phyloP scores from a whole-genome alignment of 2,329 filamentous ascomycete genomes.

The Aspergillus cejpii region DNA sequence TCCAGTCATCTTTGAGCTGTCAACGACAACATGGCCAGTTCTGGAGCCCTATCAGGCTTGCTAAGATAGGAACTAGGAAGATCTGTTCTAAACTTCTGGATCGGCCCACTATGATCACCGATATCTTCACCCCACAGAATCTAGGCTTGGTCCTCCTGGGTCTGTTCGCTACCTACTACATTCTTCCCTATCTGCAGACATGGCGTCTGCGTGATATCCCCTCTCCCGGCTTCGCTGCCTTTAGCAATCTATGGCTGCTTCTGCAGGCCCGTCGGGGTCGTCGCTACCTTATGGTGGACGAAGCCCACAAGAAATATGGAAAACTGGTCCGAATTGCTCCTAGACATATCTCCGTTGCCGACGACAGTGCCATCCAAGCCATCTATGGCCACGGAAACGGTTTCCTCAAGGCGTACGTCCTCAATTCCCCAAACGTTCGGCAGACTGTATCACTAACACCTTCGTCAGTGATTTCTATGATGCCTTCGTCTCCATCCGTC shows the following conservation, averaged over 20 bases:
- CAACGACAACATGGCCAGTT: not conserved
- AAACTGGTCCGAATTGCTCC: slow-evolving; percentile 78
- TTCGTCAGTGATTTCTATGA: slow-evolving; percentile 71
- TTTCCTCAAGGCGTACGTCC: slow-evolving; percentile 60
- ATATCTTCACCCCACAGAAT: slow-evolving; percentile 24
- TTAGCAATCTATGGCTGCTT: slow-evolving; percentile 77
- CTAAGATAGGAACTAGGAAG: not conserved
- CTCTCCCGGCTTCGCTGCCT: slow-evolving; percentile 51
- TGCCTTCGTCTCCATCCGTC: slow-evolving; percentile 78
- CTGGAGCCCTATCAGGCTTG: not conserved
- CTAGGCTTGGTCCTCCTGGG: slow-evolving; percentile 42
- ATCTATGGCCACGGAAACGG: slow-evolving; percentile 78
- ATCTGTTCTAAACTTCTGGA: not conserved
- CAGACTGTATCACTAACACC: not conserved
- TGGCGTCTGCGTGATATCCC: slow-evolving; percentile 49
- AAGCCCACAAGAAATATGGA: slow-evolving; percentile 67
- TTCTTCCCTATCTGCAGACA: slow-evolving; percentile 53
- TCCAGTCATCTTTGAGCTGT: not conserved
- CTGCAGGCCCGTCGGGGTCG: slow-evolving; percentile 58
- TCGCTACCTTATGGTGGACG: slow-evolving; percentile 59
- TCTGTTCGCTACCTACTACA: slow-evolving; percentile 49
- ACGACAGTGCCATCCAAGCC: slow-evolving; percentile 65
- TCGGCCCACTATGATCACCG: slow-evolving; percentile 21
- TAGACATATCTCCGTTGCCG: slow-evolving; percentile 73
- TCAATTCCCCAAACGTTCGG: not conserved